phyloP scores from a whole-genome alignment of 805 yeast species.

The Monosporozyma yasuniensis region DNA sequence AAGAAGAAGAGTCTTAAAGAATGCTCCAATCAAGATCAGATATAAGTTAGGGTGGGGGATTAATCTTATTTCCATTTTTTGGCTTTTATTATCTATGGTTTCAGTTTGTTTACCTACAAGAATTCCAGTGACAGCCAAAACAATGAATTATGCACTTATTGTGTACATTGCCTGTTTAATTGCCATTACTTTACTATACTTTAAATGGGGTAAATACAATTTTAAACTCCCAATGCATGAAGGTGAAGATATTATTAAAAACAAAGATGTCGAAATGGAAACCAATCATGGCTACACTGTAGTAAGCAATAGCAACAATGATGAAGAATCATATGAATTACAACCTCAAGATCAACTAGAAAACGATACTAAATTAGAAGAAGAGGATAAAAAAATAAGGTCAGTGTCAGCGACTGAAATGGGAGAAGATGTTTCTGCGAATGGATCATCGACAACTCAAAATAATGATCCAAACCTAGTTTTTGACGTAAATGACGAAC shows the following conservation, averaged over 20 bases:
- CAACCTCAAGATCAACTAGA: neutral
- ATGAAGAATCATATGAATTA: neutral
- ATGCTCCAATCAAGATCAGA: conserved; percentile 58
- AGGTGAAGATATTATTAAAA: neutral
- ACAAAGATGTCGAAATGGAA: neutral
- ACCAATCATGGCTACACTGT: neutral
- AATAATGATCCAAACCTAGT: neutral
- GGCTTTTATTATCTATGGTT: conserved; percentile 51
- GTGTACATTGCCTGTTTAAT: conserved; percentile 46
- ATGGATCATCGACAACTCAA: neutral
- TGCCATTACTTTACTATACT: conserved; percentile 41
- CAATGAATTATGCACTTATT: conserved; percentile 49
- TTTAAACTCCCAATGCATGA: conserved; percentile 50
- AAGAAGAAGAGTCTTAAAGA: conserved; percentile 51
- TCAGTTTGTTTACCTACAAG: conserved; percentile 67
- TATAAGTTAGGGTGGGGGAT: conserved; percentile 53
- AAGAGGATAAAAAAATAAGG: neutral
- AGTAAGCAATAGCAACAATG: neutral
- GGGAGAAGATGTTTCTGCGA: neutral
- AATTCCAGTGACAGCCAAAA: conserved; percentile 37
- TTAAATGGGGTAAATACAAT: conserved; percentile 50
- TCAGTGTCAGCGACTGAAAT: neutral
- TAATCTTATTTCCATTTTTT: conserved; percentile 48
- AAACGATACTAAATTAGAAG: neutral
- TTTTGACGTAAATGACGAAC: neutral